Evolutionary conservation across 2,329 filamentous ascomycete genomes (phyloP), one percentile per base, ranked within the genome.

Genomic region (Botrytis porri): DNA sequence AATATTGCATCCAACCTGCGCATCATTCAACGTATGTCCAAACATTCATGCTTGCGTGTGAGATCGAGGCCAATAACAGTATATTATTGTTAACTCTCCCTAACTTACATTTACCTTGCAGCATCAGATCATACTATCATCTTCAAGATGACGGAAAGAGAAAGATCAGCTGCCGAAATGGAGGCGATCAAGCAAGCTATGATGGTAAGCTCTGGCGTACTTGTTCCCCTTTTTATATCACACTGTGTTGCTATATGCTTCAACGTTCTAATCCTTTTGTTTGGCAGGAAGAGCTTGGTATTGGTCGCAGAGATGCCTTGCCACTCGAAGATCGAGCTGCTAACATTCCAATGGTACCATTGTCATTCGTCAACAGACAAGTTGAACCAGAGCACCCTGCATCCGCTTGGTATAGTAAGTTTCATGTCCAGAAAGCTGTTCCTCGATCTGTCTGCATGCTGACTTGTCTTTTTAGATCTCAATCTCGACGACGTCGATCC

Each of bases 271-370:
- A 72, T 43, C 10, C 14, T 32, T n/a, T n/a, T 45, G 62, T 64
- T n/a, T 29, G 41, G 60, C 64, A 77, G 78, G 79, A 80, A 69
- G 80, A 81, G 70, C 76, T 80, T 48, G 80, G 79, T 8, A 72
- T 77, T 62, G 73, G 69, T 32, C 73, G 80, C 29, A 77, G 74
- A 61, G 77, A 80, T 63, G 73, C 73, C 7, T 66, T 81, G 18
- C 77, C 76, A 39, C 74, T 80, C 22, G 76, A 77, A 45, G 78
- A 80, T 62, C 39, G 43, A 39, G 43, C 69, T 51, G 51, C 10
- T 7, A 51, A 32, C 29, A 16, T 29, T 51, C 20, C 61, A n/a
- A 35, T 63, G n/a, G 39, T 32, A 10, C 45, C 51, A 57, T 39
- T 70, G 48, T 22, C 37, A 39, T 25, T 9, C 20, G 39, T 45